phyloP scores from a whole-genome alignment of 805 yeast species.

The Hanseniaspora occidentalis region DNA sequence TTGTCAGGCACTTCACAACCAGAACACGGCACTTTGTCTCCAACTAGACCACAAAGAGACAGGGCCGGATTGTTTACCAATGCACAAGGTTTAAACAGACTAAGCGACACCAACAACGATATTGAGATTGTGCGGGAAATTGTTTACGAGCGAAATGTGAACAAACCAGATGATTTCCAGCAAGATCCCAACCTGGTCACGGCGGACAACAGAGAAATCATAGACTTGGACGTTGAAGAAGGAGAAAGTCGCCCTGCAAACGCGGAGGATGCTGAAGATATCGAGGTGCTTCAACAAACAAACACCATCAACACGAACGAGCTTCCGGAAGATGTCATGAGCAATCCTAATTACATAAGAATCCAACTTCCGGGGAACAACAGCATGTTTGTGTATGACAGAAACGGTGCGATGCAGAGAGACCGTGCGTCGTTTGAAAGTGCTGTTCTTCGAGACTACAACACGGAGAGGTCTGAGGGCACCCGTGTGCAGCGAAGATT shows the following conservation, averaged over 20 bases:
- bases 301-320: slow-evolving; percentile 5
- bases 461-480: slow-evolving; percentile 9
- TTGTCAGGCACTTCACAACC: too few relatives aligned
- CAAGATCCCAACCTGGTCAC: background rate
- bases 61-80: background rate
- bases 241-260: too few relatives aligned
- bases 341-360: background rate
- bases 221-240: background rate
- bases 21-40: too few relatives aligned
- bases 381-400: background rate
- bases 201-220: background rate
- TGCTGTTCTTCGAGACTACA: slow-evolving; percentile 8
- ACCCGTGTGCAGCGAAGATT: background rate
- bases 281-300: slow-evolving; percentile 3
- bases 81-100: background rate
- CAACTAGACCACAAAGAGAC: background rate
- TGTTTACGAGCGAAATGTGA: background rate
- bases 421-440: slow-evolving; percentile 10
- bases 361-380: background rate
- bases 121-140: background rate
- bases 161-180: background rate
- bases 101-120: background rate
- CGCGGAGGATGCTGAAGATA: background rate
- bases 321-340: background rate
- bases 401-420: background rate